A percentile compares a stretch with the other conserved stretches of the same genome.
Conservation (phyloP, 2,329 filamentous ascomycete species). For the Fusarium continuum region DNA sequence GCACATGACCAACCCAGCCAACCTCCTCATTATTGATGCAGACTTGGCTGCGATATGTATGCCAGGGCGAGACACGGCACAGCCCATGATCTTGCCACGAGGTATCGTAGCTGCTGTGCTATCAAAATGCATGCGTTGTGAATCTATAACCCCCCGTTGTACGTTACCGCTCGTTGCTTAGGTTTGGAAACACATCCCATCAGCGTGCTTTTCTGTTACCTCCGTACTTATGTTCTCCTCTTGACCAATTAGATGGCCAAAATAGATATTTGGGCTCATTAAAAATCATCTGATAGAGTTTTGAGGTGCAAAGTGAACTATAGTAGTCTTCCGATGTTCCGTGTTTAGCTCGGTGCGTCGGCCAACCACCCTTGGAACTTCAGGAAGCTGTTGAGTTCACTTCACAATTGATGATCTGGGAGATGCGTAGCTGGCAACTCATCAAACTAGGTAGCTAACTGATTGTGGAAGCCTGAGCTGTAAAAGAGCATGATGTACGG, state of each 20-base stretch:
- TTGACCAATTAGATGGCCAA: slow-evolving; percentile 12
- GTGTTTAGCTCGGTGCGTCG: slow-evolving; percentile 3
- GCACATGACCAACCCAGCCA: slow-evolving; percentile 3
- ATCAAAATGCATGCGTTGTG: slow-evolving; percentile 16
- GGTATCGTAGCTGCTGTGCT: slow-evolving; percentile 10
- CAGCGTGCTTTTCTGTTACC: not conserved
- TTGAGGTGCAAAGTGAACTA: not conserved
- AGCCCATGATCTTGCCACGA: slow-evolving; percentile 22
- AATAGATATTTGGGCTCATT: not conserved
- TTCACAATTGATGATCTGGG: not conserved
- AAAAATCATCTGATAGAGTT: not conserved
- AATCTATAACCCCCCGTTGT: slow-evolving; percentile 6
- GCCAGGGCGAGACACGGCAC: slow-evolving; percentile 25
- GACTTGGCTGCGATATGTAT: too few relatives aligned
- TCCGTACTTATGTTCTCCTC: not conserved
- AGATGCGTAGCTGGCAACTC: not conserved
- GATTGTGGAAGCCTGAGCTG: not conserved
- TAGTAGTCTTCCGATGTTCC: slow-evolving; percentile 12
- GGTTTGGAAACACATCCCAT: not conserved
- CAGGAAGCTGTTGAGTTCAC: slow-evolving; percentile 2
- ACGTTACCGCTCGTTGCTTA: not conserved
- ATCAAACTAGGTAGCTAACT: not conserved
- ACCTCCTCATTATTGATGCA: slow-evolving; percentile 4
- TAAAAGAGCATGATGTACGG: not conserved
- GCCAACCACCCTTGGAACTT: not conserved